phyloP scores from a whole-genome alignment of 2,329 filamentous ascomycete species.

The Teratosphaeria gauchensis region DNA sequence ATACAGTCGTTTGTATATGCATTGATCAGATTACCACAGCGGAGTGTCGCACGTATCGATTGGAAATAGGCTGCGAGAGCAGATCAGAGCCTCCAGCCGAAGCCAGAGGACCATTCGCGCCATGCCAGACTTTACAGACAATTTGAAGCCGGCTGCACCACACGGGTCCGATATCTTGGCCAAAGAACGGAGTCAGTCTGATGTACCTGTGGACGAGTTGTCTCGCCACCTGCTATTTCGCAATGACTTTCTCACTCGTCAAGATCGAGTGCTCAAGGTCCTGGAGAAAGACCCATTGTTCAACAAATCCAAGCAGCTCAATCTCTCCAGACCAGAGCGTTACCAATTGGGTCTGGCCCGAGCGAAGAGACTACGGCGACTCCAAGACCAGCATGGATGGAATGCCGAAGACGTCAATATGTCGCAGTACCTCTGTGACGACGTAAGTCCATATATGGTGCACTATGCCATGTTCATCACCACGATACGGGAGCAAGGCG shows the following conservation, averaged over 20 bases:
- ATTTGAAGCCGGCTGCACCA: constrained; percentile 35
- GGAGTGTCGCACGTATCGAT: too few species aligned
- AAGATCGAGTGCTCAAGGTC: constrained; percentile 37
- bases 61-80: too few species aligned
- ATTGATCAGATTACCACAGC: too few species aligned
- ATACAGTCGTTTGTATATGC: background rate
- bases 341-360: constrained; percentile 45
- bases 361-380: constrained; percentile 41
- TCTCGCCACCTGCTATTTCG: constrained; percentile 37
- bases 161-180: constrained; percentile 38
- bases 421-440: constrained; percentile 44
- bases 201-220: constrained; percentile 35
- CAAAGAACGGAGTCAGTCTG: constrained; percentile 36
- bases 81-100: too few species aligned
- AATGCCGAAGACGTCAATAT: constrained; percentile 41
- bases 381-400: constrained; percentile 39
- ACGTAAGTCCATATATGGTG: constrained; percentile 44
- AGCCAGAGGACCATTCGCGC: background rate
- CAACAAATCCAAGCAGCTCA: constrained; percentile 41
- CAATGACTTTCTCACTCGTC: constrained; percentile 40
- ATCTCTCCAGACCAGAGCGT: constrained; percentile 42
- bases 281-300: constrained; percentile 41
- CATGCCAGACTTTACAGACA: constrained; percentile 43
- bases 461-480: constrained; percentile 44
- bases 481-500: constrained; percentile 43